Evolutionary conservation across 306 rosid species (phyloP).

Genomic region (Acacia crassicarpa): DNA sequence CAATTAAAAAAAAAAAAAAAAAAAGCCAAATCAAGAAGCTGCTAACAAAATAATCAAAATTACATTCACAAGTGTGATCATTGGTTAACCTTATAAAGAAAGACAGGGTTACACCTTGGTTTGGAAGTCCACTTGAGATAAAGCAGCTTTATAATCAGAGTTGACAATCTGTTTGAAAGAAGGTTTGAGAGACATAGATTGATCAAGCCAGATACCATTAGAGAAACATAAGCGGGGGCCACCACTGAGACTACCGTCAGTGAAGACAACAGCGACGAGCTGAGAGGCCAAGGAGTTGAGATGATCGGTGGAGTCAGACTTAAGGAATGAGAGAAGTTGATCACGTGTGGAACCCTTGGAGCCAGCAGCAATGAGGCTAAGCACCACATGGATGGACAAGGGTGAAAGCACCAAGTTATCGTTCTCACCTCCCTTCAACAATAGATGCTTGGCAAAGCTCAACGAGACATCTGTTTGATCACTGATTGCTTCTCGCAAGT

Average conservation of each 20-base stretch:
- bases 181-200: slow-evolving; percentile 56
- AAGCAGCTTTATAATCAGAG: slow-evolving; percentile 50
- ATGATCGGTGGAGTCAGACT: slow-evolving; percentile 52
- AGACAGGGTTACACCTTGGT: slow-evolving; percentile 5
- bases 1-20: neutral
- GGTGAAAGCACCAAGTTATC: slow-evolving; percentile 77
- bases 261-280: slow-evolving; percentile 50
- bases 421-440: slow-evolving; percentile 38
- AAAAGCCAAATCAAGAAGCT: neutral
- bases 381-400: slow-evolving; percentile 60
- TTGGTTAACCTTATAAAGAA: neutral
- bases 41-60: neutral
- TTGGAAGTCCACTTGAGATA: slow-evolving; percentile 60
- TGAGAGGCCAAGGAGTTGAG: slow-evolving; percentile 67
- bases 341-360: slow-evolving; percentile 66
- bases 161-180: slow-evolving; percentile 64
- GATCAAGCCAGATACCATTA: slow-evolving; percentile 68
- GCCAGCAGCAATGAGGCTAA: slow-evolving; percentile 71
- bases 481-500: slow-evolving; percentile 50
- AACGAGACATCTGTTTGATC: slow-evolving; percentile 56
- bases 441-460: slow-evolving; percentile 48
- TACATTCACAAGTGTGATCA: neutral
- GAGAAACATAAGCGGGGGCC: slow-evolving; percentile 74
- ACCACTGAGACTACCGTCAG: slow-evolving; percentile 63
- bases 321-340: slow-evolving; percentile 78